phyloP scores from a whole-genome alignment of 2,329 filamentous ascomycete species.

The Aspergillus pseudoviridinutans region DNA sequence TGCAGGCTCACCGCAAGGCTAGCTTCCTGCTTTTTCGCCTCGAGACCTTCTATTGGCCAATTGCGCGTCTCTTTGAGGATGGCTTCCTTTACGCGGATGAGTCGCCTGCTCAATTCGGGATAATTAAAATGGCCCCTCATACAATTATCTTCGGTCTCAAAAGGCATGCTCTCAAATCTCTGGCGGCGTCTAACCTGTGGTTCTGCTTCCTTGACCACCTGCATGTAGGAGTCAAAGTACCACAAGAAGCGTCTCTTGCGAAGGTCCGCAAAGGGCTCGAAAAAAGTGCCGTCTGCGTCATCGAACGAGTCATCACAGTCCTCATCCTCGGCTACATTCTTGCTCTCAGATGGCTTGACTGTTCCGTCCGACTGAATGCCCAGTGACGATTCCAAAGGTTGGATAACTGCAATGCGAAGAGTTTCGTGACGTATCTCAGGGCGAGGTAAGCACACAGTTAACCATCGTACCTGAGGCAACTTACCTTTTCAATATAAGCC shows the following conservation, averaged over 20 bases:
- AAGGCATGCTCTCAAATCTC: slow-evolving; percentile 76
- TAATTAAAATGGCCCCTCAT: slow-evolving; percentile 91
- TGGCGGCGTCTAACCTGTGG: slow-evolving; percentile 60
- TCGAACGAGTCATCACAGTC: slow-evolving; percentile 27
- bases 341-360: slow-evolving; percentile 29
- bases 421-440: slow-evolving; percentile 86
- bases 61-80: slow-evolving; percentile 66
- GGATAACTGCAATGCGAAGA: slow-evolving; percentile 78
- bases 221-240: slow-evolving; percentile 88
- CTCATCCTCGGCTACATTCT: slow-evolving; percentile 30
- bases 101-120: slow-evolving; percentile 63
- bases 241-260: slow-evolving; percentile 90
- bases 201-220: slow-evolving; percentile 55
- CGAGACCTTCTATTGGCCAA: slow-evolving; percentile 69
- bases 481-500: slow-evolving; percentile 74
- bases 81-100: slow-evolving; percentile 64
- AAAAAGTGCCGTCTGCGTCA: slow-evolving; percentile 56
- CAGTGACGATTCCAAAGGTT: slow-evolving; percentile 76
- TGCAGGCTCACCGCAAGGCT: slow-evolving; percentile 77
- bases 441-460: background rate
- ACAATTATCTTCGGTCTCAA: slow-evolving; percentile 69
- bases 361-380: slow-evolving; percentile 56
- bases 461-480: slow-evolving; percentile 9
- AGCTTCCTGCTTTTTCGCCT: slow-evolving; percentile 60
- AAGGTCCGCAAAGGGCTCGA: slow-evolving; percentile 84